These are phyloP conservation scores for Xylaria sp. DNA, from an alignment of 2,329 filamentous ascomycete genomes.

Conservation along the genomic window DNA sequence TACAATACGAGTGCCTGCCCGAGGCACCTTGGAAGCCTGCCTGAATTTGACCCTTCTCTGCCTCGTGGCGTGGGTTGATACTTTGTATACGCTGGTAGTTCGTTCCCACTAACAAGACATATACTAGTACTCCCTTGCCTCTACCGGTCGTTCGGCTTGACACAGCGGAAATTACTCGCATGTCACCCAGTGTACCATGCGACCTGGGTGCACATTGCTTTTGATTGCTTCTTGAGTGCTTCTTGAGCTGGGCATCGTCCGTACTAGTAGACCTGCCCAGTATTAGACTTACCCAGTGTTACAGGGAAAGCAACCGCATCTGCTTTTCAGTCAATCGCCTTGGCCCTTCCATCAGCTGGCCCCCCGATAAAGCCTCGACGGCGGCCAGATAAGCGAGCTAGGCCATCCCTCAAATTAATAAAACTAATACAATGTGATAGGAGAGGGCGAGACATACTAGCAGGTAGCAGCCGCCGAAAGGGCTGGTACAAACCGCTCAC, in stretches of 20 bases:
- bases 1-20: not conserved
- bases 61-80: not conserved
- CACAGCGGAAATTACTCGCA: constrained; percentile 22
- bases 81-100: not conserved
- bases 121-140: constrained; percentile 12
- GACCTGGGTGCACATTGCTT: constrained; percentile 18
- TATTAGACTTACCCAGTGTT: not conserved
- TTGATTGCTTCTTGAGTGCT: constrained; percentile 23
- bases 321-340: not conserved
- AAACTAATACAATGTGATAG: not conserved
- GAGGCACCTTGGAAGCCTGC: too few species aligned
- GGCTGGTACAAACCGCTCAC: not conserved
- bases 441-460: not conserved
- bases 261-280: not conserved
- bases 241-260: not conserved
- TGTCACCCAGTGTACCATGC: not conserved
- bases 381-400: constrained; percentile 7
- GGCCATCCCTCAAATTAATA: not conserved
- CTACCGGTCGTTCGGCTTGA: constrained; percentile 11
- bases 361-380: not conserved
- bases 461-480: not conserved
- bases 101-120: constrained; percentile 8
- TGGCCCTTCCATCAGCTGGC: constrained; percentile 10
- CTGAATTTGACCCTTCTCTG: not conserved
- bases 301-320: not conserved